Evolutionary conservation across 768 basidiomycete species (phyloP), one percentile per base, ranked within the genome.

Genomic region (Rhizopogon sp.): DNA sequence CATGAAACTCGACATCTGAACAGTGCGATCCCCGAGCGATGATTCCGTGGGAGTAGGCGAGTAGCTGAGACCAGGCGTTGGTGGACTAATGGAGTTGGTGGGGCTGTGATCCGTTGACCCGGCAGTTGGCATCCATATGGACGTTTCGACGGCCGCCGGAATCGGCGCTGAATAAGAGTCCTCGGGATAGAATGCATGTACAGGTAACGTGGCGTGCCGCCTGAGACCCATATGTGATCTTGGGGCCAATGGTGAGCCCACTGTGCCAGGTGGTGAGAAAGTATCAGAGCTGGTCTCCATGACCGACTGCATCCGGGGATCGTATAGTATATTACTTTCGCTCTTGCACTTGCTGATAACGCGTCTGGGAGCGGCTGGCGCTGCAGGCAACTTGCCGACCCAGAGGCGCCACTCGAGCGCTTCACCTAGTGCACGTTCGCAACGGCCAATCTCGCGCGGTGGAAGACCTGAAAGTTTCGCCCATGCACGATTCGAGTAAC

Each of bases 401-500:
- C 92, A 94, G 22, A 95, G 82, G n/a, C 90, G 81, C 90, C 91
- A 96, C 57, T 86, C 85, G 17, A 96, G 80, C 8, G 91, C 86
- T 66, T 85, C 84, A 22, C 93, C 90, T 41, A 98, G 81, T 1
- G 89, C 90, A 22, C 90, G 83, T 70, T 98, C 95, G 65, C 92
- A 94, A 16, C 84, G 81, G 39, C 90, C 85, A 50, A 98, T 89
- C 74, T 98, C 94, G 41, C 84, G 74, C 5, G 91, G 84, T 0
- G 87, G 83, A 2, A 98, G 78, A 16, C 93, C 93, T n/a, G 89
- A 90, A 6, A 98, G 79, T 64, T 94, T 93, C 1, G 90, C 89
- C 95, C 95, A 97, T 16, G 94, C 93, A 28, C 85, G 83, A 67
- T 97, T 96, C 13, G 91, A 93, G 63, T 95, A 97, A 42, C 90